Base-by-base conservation (phyloP, 768 basidiomycete species). In the Russula sp. region DNA sequence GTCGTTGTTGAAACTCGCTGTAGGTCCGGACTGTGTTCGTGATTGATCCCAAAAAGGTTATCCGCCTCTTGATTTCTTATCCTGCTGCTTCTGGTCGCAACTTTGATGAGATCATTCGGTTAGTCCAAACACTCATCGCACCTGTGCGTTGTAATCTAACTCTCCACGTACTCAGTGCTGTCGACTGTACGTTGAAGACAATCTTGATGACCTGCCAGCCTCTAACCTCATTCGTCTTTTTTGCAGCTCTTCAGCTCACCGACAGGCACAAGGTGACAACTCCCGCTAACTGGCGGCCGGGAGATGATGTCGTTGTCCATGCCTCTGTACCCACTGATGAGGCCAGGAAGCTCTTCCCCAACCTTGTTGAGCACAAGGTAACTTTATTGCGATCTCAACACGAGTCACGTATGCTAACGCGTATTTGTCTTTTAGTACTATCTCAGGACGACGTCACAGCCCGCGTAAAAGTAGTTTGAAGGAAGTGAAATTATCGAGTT, bases 51-150 rank as follows among this genome's bases (percentile, higher is more conserved):
- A 93, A 92, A 78, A 94, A 97, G 79, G 82, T 85, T 70, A 97
- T 99, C 73, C 90, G 96, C 65, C 78, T 97, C 70, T 91, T 85
- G 16, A 70, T 99, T 68, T 78, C 93, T 32, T 98, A 98, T 79
- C 97, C 97, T 62, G 95, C 96, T 54, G 88, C 93, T 13, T 94
- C 95, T 70, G 97, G 96, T 49, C 89, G 94, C 71, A 95, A 94
- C 82, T 96, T 97, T 73, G 80, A 82, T 66, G 86, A 87, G 75
- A 80, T 87, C 69, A 63, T 88, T 62, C 81, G 87, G 79, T 81
- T 27, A 62, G 70, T 64, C 16, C 13, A 56, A 27, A 58, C 20
- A 13, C 10, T 32, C 31, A 40, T 40, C 0, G 16, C 11, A 40
- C 5, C 16, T 48, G 34, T 31, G 27, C 40, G 44, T 39, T n/a